These are phyloP conservation scores for Glycyrrhiza uralensis DNA, from an alignment of 306 rosid genomes.

Conservation along the genomic window DNA sequence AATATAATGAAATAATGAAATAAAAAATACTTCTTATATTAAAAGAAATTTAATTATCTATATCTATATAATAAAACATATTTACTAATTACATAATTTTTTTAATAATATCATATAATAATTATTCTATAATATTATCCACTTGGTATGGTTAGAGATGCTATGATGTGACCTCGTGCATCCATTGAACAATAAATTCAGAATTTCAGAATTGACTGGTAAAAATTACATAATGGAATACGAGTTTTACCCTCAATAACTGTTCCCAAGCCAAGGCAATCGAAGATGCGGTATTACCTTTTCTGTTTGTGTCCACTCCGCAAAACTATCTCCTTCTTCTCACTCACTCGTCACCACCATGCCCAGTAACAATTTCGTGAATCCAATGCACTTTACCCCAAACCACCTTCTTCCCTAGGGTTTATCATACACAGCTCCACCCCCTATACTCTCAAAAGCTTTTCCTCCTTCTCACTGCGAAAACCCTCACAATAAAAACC, in stretches of 20 bases:
- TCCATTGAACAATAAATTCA: too few relatives aligned
- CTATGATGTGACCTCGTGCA: too few relatives aligned
- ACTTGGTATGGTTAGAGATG: too few relatives aligned
- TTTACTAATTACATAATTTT: too few relatives aligned
- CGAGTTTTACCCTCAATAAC: background rate
- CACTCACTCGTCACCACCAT: background rate
- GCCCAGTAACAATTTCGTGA: background rate
- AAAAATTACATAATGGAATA: too few relatives aligned
- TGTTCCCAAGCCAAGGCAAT: background rate
- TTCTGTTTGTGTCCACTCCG: background rate
- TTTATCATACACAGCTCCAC: background rate
- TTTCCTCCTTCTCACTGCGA: background rate
- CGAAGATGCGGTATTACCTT: background rate
- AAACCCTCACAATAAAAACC: constrained; percentile 8
- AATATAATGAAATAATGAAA: too few relatives aligned
- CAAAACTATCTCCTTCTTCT: background rate
- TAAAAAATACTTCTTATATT: too few relatives aligned
- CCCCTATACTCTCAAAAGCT: background rate
- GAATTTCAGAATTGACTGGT: too few relatives aligned
- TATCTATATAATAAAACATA: too few relatives aligned
- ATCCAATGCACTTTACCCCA: background rate
- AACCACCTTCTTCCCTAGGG: constrained; percentile 9
- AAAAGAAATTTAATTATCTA: too few relatives aligned
- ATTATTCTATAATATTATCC: too few relatives aligned
- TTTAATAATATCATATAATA: too few relatives aligned